Conservation (phyloP, 176 grass and related monocot species). For the Triticum dicoccoides region DNA sequence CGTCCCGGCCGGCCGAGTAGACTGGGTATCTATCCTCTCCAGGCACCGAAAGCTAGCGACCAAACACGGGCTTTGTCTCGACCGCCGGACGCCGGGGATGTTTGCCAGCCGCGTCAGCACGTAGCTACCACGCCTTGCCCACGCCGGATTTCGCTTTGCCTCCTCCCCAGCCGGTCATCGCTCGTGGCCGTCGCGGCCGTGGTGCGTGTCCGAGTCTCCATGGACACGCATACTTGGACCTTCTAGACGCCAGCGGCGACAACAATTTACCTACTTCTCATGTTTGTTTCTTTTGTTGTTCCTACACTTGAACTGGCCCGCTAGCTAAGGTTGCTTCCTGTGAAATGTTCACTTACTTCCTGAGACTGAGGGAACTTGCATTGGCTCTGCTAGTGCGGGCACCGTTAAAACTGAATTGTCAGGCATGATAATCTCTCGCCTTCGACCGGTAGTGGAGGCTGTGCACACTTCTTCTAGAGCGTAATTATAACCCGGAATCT, state of each 20-base stretch:
- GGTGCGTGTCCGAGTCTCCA: no score
- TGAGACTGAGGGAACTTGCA: no score
- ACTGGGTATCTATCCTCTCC: no score
- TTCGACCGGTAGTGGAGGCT: conserved; percentile 43
- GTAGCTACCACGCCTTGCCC: background rate
- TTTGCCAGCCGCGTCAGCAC: background rate
- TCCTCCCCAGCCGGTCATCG: background rate
- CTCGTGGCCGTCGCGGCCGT: no score
- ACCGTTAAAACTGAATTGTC: conserved; percentile 73
- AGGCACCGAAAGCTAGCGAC: no score
- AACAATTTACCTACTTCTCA: background rate
- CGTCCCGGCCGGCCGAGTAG: no score
- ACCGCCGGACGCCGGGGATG: background rate
- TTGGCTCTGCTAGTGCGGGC: conserved; percentile 20
- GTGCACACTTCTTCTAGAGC: conserved; percentile 1
- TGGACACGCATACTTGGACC: background rate
- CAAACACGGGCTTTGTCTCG: background rate
- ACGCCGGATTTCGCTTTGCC: background rate
- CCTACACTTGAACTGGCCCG: background rate
- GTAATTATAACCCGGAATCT: background rate
- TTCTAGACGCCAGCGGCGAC: background rate
- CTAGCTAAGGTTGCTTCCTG: background rate
- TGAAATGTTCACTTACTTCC: no score
- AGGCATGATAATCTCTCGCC: background rate
- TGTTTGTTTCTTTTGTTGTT: background rate